Evolutionary conservation across 1,139 yeast genomes (phyloP), one percentile per base, ranked within the genome.

Genomic region (Debaryomyces coudertii): DNA sequence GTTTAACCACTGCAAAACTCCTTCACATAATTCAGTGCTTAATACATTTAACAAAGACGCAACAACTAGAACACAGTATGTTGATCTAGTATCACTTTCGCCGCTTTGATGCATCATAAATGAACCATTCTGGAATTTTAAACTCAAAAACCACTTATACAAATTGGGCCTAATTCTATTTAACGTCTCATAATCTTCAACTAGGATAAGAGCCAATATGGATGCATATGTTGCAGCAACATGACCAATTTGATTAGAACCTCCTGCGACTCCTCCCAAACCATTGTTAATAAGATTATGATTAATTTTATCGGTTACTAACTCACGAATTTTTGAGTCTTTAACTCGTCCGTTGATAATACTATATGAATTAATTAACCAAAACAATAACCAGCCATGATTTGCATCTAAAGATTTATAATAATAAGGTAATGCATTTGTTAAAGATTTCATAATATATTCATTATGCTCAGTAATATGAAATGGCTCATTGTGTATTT

Each of bases 341-440:
- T 47, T 35, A 9, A 30, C 22, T 4, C 34, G 47, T 12, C 45
- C 47, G 7, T 36, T 25, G 8, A 53, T 41, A 7, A 51, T 30
- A 7, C 16, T 23, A 16, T 43, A 37, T 14, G 90, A 73, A 60
- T 90, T 90, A 35, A 80, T 58, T 2, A 86, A 66, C 99, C 99
- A 93, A 63, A 88, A 92, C 2, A 87, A 52, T 63, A 93, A 69
- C 99, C 99, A 95, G 0, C 96, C 85, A 51, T 87, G 92, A 20
- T 95, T 87, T 0, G 97, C 93, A 65, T 93, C 98, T 40, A 89
- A 70, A 0, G 71, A 68, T 41, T 68, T 65, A 64, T 74, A 79
- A 37, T 66, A 58, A 2, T 63, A 54, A 0, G 90, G 87, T 24
- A 87, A 72, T 24, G 75, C 71, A 24, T 62, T 64, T 16, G 50